Conservation (phyloP, 1,139 yeast genomes). For the Candida freyschussii region DNA sequence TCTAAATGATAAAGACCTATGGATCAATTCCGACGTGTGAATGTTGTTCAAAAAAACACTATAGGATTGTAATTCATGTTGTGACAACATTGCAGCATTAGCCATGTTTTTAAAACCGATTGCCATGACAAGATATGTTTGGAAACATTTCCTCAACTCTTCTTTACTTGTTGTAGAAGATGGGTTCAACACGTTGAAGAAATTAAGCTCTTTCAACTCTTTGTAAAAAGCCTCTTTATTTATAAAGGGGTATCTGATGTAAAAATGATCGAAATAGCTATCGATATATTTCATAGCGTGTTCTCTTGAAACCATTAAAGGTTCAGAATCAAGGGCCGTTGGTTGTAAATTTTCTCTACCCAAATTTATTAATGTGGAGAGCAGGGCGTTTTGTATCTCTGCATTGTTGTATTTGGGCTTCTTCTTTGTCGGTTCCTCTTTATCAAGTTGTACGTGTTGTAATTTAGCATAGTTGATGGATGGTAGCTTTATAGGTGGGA, state of each 20-base stretch:
- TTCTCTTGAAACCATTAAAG: conserved; percentile 14
- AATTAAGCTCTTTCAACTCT: conserved; percentile 11
- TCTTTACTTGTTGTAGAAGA: conserved; percentile 3
- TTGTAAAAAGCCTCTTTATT: conserved; percentile 12
- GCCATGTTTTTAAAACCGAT: conserved; percentile 20
- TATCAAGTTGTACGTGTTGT: conserved; percentile 2
- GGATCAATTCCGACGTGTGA: conserved; percentile 10
- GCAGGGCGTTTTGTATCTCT: conserved; percentile 19
- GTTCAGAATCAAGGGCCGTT: conserved; percentile 3
- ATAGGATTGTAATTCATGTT: too few relatives aligned
- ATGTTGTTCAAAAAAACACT: conserved; percentile 6
- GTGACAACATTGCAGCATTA: conserved; percentile 8
- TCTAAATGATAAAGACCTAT: conserved; percentile 15
- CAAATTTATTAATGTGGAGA: conserved; percentile 20
- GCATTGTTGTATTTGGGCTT: conserved; percentile 4
- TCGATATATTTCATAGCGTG: conserved; percentile 14
- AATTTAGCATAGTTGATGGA: conserved; percentile 8
- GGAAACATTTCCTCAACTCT: conserved; percentile 15
- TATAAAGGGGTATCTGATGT: conserved; percentile 17
- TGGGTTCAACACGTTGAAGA: conserved; percentile 17
- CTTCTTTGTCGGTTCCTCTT: conserved; percentile 2
- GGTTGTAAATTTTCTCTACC: conserved; percentile 16
- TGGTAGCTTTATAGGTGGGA: conserved; percentile 9
- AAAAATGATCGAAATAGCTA: conserved; percentile 16
- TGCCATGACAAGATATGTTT: conserved; percentile 15